Evolutionary conservation across 345 rosid genomes (phyloP).

Genomic region (Reutealis trisperma): DNA sequence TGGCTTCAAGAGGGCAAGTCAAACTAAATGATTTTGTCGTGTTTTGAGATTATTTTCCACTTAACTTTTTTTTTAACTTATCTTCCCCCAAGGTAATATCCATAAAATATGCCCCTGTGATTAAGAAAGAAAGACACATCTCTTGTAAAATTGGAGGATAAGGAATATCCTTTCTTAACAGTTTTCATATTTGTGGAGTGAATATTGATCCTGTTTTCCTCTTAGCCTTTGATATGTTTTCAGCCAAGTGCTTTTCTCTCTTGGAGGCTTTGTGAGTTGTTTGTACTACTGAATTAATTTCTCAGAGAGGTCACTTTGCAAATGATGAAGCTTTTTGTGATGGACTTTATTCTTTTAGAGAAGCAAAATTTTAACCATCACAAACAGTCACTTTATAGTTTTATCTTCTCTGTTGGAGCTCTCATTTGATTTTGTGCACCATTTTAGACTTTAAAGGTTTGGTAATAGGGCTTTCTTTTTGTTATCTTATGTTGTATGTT

Average conservation of each 20-base stretch:
- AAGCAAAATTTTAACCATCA: background rate
- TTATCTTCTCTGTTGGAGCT: background rate
- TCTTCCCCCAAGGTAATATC: background rate
- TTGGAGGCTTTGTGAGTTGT: background rate
- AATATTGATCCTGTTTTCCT: background rate
- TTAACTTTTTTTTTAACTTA: too few relatives aligned
- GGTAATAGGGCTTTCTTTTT: background rate
- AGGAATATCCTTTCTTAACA: background rate
- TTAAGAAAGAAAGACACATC: background rate
- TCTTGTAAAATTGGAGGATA: background rate
- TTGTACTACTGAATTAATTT: background rate
- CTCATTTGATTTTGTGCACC: background rate
- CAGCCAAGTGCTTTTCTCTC: background rate
- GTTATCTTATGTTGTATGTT: too few relatives aligned
- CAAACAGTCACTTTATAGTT: background rate
- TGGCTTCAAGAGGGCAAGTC: conserved; percentile 85
- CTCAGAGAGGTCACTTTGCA: background rate
- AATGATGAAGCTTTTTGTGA: background rate
- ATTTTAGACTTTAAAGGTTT: background rate
- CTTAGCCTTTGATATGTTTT: background rate
- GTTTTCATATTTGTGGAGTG: background rate
- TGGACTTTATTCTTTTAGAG: background rate
- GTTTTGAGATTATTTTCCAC: too few relatives aligned
- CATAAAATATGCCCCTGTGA: background rate
- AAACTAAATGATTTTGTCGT: background rate